Base-by-base conservation (phyloP, 768 basidiomycete species). In the Ramaria rubella region DNA sequence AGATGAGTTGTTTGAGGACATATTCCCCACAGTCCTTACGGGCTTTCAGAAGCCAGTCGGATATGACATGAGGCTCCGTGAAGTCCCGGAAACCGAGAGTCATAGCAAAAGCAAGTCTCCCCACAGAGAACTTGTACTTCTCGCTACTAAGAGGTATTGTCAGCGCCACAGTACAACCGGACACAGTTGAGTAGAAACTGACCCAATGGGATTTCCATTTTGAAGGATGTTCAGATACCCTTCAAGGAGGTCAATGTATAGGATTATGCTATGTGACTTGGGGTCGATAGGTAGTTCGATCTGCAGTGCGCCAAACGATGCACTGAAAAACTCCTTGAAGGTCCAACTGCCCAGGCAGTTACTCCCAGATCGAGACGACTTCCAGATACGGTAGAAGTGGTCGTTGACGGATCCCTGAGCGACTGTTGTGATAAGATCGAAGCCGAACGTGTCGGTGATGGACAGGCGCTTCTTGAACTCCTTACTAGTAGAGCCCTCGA, bases 71-170 rank as follows among this genome's bases (percentile, higher is more conserved):
- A 50, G 43, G 24, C 19, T 46, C 31, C 60, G 31, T 4, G 65
- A 59, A 38, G 64, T 59, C 57, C 42, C 60, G 55, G 40, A 62
- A 57, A 60, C 64, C 65, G 14, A 69, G 34, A 15, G 60, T 60
- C 29, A 69, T 66, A 51, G 67, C 67, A 61, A 68, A 69, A 5
- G 67, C 66, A 17, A 68, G 58, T 5, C 62, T 56, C 63, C 66
- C 67, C 21, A 63, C 57, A 4, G 58, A 59, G 60, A 69, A 64
- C 23, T 61, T 55, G 57, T 64, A 57, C 29, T 52, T 24, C 29
- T 59, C 59, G 27, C 59, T 55, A 49, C 62, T 62, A 31, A n/a
- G n/a, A n/a, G n/a, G n/a, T n/a, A n/a, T n/a, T n/a, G n/a, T n/a
- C n/a, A n/a, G n/a, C n/a, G n/a, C n/a, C n/a, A n/a, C n/a, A n/a